These are phyloP conservation scores for Diaporthe vexans DNA, from an alignment of 2,329 filamentous ascomycete genomes.

Conservation along the genomic window DNA sequence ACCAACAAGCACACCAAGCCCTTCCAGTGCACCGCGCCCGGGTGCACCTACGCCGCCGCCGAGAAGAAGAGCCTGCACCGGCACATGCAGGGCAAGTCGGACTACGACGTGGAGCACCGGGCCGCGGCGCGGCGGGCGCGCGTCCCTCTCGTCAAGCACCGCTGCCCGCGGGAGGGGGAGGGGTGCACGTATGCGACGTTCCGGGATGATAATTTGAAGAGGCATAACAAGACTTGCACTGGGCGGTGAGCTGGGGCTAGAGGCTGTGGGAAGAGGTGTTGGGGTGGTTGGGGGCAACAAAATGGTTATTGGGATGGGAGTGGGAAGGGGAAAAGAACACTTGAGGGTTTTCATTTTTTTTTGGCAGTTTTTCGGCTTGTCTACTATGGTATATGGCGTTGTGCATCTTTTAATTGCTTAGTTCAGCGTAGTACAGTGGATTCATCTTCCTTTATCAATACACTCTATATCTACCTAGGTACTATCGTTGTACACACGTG, in stretches of 20 bases:
- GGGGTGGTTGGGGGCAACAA: too few relatives aligned
- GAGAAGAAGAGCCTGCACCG: constrained; percentile 42
- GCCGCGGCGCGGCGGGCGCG: constrained; percentile 28
- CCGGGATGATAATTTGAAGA: constrained; percentile 38
- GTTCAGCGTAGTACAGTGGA: not conserved
- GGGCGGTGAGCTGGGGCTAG: not conserved
- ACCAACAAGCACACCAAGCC: constrained; percentile 42
- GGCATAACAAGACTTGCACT: constrained; percentile 31
- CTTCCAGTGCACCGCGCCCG: constrained; percentile 35
- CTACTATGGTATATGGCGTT: constrained; percentile 8
- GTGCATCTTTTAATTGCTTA: not conserved
- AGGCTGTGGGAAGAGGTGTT: not conserved
- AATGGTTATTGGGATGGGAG: not conserved
- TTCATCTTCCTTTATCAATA: not conserved
- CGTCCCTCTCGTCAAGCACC: constrained; percentile 4
- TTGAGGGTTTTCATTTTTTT: not conserved
- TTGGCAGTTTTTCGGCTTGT: not conserved
- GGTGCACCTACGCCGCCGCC: constrained; percentile 31
- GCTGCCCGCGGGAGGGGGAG: constrained; percentile 8
- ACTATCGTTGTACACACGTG: not conserved
- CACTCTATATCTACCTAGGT: not conserved
- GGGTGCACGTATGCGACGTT: constrained; percentile 37
- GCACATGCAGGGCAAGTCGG: constrained; percentile 36
- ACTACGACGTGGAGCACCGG: constrained; percentile 38
- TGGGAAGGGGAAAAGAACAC: not conserved